Conservation (phyloP, 139 green algal species). For the Desmodesmus armatus region DNA sequence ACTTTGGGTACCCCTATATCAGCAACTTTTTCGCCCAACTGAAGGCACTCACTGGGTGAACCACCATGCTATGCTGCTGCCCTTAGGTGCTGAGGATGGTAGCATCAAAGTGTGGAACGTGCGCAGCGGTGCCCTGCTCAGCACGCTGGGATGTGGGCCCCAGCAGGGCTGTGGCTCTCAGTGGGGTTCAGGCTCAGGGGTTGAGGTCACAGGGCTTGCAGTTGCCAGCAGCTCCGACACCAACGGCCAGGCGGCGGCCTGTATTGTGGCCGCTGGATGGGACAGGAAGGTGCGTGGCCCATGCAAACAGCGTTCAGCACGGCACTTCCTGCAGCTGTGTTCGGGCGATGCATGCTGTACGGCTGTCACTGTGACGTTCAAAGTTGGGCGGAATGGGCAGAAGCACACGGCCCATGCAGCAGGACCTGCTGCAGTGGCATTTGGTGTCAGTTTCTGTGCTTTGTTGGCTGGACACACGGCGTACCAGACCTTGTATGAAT, state of each 20-base stretch:
- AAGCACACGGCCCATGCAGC: too few species aligned
- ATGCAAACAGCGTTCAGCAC: not conserved
- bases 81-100: conserved; percentile 29
- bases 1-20: too few species aligned
- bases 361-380: not conserved
- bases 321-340: not conserved
- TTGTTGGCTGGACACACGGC: too few species aligned
- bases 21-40: too few species aligned
- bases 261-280: conserved; percentile 20
- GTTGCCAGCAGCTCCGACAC: conserved; percentile 14
- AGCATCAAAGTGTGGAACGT: conserved; percentile 38
- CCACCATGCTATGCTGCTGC: too few species aligned
- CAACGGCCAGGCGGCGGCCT: not conserved
- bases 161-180: not conserved
- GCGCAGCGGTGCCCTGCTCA: conserved; percentile 32
- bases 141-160: conserved; percentile 5
- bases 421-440: too few species aligned
- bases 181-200: conserved; percentile 2
- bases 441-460: too few species aligned
- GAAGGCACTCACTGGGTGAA: too few species aligned
- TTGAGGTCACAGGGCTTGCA: conserved; percentile 25
- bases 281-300: conserved; percentile 26
- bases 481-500: too few species aligned
- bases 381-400: too few species aligned
- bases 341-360: not conserved